Percentiles rank a stretch among this genome's conserved stretches.
These are phyloP conservation scores for Paramecium biaurelia DNA, from an alignment of 73 alveolate genomes.

Conservation along the genomic window DNA sequence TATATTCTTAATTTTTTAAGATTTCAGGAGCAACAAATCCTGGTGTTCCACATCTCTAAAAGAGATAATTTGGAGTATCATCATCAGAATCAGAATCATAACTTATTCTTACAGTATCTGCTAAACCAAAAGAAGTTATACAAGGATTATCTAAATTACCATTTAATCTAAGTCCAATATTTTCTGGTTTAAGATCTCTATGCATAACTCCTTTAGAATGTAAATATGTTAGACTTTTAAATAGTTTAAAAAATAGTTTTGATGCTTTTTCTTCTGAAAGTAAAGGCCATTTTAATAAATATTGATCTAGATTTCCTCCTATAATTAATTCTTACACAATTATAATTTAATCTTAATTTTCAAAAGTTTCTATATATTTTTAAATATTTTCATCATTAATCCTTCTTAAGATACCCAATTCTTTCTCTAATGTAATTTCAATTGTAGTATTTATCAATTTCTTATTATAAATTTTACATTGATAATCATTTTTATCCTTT, in stretches of 20 bases:
- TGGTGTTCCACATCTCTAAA: constrained; percentile 60
- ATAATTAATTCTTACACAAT: background rate
- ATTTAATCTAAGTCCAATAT: constrained; percentile 57
- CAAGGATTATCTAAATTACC: background rate
- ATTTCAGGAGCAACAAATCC: constrained; percentile 63
- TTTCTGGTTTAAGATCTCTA: constrained; percentile 88
- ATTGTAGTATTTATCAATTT: background rate
- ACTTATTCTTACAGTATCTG: background rate
- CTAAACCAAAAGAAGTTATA: background rate
- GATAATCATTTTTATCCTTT: background rate
- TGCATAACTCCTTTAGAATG: constrained; percentile 79
- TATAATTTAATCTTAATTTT: background rate
- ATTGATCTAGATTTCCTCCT: background rate
- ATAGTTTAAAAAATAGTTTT: background rate
- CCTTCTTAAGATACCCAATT: background rate
- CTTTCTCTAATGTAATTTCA: background rate
- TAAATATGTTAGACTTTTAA: constrained; percentile 60
- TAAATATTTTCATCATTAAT: background rate
- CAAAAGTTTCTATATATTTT: background rate
- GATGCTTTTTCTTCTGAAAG: constrained; percentile 11
- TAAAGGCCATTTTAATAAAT: background rate
- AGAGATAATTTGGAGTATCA: background rate
- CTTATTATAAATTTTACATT: background rate
- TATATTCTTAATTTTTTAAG: constrained; percentile 43
- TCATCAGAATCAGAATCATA: background rate